These are phyloP conservation scores for Mycena metata DNA, from an alignment of 768 basidiomycete species.

Conservation along the genomic window DNA sequence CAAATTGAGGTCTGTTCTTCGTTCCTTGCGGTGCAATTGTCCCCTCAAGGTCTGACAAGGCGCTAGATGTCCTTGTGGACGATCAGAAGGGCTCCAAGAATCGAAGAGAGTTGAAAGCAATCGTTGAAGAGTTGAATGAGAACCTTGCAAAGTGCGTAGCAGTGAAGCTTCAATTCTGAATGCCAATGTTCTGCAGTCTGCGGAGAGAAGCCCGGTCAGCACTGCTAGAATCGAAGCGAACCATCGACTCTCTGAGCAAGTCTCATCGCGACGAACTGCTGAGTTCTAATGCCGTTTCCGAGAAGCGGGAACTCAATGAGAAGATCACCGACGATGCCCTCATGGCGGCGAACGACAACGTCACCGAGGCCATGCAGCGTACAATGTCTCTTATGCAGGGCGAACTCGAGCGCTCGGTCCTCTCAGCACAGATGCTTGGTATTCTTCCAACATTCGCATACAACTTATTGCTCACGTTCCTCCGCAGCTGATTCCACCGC, in stretches of 20 bases:
- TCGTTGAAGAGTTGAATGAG: slow-evolving; percentile 64
- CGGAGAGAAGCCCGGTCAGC: slow-evolving; percentile 77
- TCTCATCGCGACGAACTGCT: slow-evolving; percentile 81
- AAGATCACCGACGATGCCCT: slow-evolving; percentile 87
- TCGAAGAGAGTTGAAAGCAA: slow-evolving; percentile 60
- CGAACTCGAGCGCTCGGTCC: slow-evolving; percentile 91
- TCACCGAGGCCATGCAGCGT: slow-evolving; percentile 89
- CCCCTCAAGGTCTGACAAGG: slow-evolving; percentile 54
- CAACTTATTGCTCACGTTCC: neutral
- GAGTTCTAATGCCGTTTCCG: slow-evolving; percentile 60
- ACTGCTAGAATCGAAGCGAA: slow-evolving; percentile 78
- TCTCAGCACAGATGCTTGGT: slow-evolving; percentile 90
- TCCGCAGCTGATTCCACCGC: slow-evolving; percentile 80
- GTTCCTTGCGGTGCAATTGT: slow-evolving; percentile 35
- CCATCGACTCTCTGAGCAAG: slow-evolving; percentile 71
- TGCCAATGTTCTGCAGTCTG: slow-evolving; percentile 55
- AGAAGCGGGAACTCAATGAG: slow-evolving; percentile 65
- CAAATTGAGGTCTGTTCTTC: slow-evolving; percentile 73
- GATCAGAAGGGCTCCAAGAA: slow-evolving; percentile 75
- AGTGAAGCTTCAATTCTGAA: slow-evolving; percentile 2
- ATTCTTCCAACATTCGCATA: slow-evolving; percentile 19
- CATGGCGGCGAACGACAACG: slow-evolving; percentile 90
- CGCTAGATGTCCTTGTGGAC: slow-evolving; percentile 76
- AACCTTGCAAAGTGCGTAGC: slow-evolving; percentile 63
- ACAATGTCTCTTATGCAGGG: slow-evolving; percentile 91